Evolutionary conservation across 2,329 filamentous ascomycete genomes (phyloP), one percentile per base, ranked within the genome.

Genomic region (Alternaria triticimaculans): DNA sequence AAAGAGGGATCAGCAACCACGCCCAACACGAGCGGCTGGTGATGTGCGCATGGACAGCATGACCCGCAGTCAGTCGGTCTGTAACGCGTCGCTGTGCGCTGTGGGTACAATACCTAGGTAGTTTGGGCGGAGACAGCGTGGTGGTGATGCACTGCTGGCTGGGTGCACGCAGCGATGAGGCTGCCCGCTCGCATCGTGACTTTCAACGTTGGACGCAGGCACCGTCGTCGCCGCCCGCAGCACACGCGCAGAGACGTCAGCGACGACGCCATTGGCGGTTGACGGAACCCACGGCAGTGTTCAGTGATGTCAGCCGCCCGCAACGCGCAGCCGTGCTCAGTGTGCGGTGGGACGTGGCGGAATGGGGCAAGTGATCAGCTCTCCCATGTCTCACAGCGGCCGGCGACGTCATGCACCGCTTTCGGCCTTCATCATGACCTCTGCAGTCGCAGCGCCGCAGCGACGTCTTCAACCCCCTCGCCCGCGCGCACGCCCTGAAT

Each of bases 1-100:
- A 61, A 63, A 37, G 61, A 66, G 59, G 8, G 72, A 75, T 72
- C 74, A 69, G 69, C 73, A 54, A 55, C 53, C 62, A 65, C 57
- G 51, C 58, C 58, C 65, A 62, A 62, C 66, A 63, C 59, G 59
- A 63, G 59, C 62, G 60, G 60, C 60, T 28, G 33, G 44, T 58
- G 57, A 59, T 63, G 66, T 58, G 61, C 67, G 66, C 62, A 66
- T 63, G 68, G 44, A 59, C 67, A 65, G 43, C 48, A 54, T 28
- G 64, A 61, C 59, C 65, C 63, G 58, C 62, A 63, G 57, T 53
- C 30, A n/a, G 28, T 53, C 49, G 30, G 49, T 37, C 49, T 53
- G 49, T n/a, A 53, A 25, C 30, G 28, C 49, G 49, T 53, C n/a
- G 53, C 59, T 53, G 57, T 51, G 46, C 48, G 23, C 30, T 15